These are phyloP conservation scores for Lactifluus subvellereus DNA, from an alignment of 768 basidiomycete species.

Conservation along the genomic window DNA sequence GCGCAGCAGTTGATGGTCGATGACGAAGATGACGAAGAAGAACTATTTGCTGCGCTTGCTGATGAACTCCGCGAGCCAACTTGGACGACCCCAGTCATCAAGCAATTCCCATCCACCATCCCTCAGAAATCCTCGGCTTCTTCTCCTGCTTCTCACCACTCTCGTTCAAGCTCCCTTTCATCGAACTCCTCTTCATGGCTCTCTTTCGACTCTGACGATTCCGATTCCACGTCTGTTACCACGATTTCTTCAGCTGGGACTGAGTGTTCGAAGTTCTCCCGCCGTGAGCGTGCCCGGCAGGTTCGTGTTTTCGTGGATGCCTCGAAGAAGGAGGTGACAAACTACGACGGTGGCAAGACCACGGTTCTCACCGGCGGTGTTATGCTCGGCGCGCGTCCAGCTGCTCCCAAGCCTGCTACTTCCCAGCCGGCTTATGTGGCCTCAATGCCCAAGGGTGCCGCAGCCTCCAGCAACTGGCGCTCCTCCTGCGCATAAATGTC, in stretches of 20 bases:
- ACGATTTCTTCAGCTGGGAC: slow-evolving; percentile 38
- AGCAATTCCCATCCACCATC: slow-evolving; percentile 46
- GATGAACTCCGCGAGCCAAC: slow-evolving; percentile 63
- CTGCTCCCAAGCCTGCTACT: slow-evolving; percentile 23
- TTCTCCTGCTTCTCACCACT: slow-evolving; percentile 46
- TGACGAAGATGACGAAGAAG: slow-evolving; percentile 67
- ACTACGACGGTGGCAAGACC: slow-evolving; percentile 84
- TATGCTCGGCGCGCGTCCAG: slow-evolving; percentile 56
- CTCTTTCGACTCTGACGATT: slow-evolving; percentile 55
- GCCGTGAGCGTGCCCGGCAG: slow-evolving; percentile 63
- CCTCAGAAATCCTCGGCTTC: slow-evolving; percentile 50
- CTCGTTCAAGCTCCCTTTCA: slow-evolving; percentile 52
- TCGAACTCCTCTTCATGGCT: slow-evolving; percentile 69
- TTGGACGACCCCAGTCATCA: slow-evolving; percentile 61
- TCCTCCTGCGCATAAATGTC: slow-evolving; percentile 41
- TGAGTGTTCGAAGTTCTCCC: slow-evolving; percentile 46
- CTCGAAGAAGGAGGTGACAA: slow-evolving; percentile 72
- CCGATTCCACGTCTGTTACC: slow-evolving; percentile 35
- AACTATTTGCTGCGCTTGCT: slow-evolving; percentile 68
- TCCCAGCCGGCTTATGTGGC: slow-evolving; percentile 30
- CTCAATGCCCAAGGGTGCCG: slow-evolving; percentile 23
- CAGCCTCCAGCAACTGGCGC: slow-evolving; percentile 46
- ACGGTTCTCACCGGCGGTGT: slow-evolving; percentile 84
- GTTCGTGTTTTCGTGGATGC: slow-evolving; percentile 69
- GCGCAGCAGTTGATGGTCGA: slow-evolving; percentile 70